Percentiles rank a stretch among this genome's conserved stretches.
Evolutionary conservation across 2,329 filamentous ascomycete species (phyloP).

Genomic region (Amesomyces nigricolor): DNA sequence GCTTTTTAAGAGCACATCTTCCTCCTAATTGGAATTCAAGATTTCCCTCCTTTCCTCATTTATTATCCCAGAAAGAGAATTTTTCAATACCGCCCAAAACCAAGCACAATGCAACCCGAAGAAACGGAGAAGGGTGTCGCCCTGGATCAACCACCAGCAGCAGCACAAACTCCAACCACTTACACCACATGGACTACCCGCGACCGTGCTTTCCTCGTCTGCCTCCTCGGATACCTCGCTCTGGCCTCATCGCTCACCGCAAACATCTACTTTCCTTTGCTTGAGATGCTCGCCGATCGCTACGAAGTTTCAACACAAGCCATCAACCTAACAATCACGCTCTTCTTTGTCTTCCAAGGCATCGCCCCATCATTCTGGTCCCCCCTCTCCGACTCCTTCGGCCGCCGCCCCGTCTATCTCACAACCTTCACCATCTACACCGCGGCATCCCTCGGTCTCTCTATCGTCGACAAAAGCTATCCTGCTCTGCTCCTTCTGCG

Average conservation of each 20-base stretch:
- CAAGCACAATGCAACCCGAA: not conserved
- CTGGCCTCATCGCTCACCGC: slow-evolving; percentile 3
- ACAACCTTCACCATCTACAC: slow-evolving; percentile 6
- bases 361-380: slow-evolving; percentile 7
- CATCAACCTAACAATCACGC: slow-evolving; percentile 2
- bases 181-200: slow-evolving; percentile 3
- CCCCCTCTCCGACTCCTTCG: not conserved
- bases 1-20: too few relatives aligned
- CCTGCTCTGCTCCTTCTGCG: slow-evolving; percentile 2
- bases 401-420: slow-evolving; percentile 4
- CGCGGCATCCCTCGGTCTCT: not conserved
- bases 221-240: slow-evolving; percentile 1
- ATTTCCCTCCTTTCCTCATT: too few relatives aligned
- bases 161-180: not conserved
- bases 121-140: not conserved
- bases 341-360: slow-evolving; percentile 4
- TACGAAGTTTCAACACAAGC: not conserved
- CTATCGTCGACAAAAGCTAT: slow-evolving; percentile 2
- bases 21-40: too few relatives aligned
- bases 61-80: too few relatives aligned
- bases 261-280: slow-evolving; percentile 6
- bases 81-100: too few relatives aligned
- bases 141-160: not conserved
- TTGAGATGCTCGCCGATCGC: not conserved
- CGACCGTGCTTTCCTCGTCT: not conserved